Percentiles rank a stretch among this genome's conserved stretches.
Evolutionary conservation across 306 rosid genomes (phyloP).

Genomic region (Quercus dentata): DNA sequence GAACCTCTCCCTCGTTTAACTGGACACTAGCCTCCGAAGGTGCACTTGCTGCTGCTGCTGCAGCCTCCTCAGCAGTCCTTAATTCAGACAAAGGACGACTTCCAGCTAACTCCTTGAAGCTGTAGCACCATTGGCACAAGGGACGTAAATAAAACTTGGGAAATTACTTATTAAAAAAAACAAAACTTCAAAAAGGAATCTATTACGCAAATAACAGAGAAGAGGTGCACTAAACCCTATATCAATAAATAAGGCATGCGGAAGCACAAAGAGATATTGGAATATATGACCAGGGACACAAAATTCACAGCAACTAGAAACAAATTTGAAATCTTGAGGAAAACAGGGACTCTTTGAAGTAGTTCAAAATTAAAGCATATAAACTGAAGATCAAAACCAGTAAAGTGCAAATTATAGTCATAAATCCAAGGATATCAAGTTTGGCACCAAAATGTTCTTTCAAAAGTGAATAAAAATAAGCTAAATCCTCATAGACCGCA

Average conservation of each 20-base stretch:
- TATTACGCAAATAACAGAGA: neutral
- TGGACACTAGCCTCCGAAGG: conserved; percentile 49
- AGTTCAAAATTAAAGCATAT: no score
- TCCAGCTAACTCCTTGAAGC: conserved; percentile 90
- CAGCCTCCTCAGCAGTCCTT: conserved; percentile 72
- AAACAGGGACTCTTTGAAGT: neutral
- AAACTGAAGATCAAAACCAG: no score
- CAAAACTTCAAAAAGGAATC: neutral
- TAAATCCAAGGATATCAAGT: neutral
- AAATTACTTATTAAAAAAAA: neutral
- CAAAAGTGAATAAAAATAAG: neutral
- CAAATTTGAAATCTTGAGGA: neutral
- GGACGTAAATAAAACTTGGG: neutral
- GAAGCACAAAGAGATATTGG: neutral
- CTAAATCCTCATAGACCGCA: neutral
- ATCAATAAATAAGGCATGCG: neutral
- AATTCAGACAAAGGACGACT: conserved; percentile 84
- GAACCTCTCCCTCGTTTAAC: conserved; percentile 60
- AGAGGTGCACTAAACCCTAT: neutral
- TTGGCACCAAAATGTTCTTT: neutral
- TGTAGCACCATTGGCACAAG: conserved; percentile 41
- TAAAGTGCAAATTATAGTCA: no score
- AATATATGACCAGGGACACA: neutral
- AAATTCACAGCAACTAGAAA: neutral
- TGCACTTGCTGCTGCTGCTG: conserved; percentile 37